phyloP scores from a whole-genome alignment of 1,139 yeast genomes.

The Candida albicans region DNA sequence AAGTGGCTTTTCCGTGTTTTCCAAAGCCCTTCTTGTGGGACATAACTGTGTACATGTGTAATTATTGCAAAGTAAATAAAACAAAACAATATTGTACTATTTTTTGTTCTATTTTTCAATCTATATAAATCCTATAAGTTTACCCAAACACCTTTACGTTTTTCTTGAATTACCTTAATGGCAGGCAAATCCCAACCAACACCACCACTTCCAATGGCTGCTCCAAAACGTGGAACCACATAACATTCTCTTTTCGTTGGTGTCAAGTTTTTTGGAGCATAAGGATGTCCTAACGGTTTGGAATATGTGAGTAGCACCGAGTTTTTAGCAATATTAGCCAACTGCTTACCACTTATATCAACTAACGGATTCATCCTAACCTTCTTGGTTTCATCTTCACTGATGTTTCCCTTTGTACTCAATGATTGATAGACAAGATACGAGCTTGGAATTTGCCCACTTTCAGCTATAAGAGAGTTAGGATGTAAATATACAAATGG shows the following conservation, averaged over 20 bases:
- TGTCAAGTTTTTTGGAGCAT: slow-evolving; percentile 70
- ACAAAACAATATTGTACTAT: too few species aligned
- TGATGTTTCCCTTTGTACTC: slow-evolving; percentile 45
- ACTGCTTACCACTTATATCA: slow-evolving; percentile 71
- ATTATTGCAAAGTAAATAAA: too few species aligned
- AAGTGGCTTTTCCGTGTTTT: too few species aligned
- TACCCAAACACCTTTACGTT: slow-evolving; percentile 62
- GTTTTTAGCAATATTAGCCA: slow-evolving; percentile 73
- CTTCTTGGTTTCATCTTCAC: slow-evolving; percentile 34
- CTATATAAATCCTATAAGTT: slow-evolving; percentile 22
- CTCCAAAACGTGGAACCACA: slow-evolving; percentile 90
- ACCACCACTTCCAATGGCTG: slow-evolving; percentile 78
- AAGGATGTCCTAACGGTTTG: slow-evolving; percentile 88
- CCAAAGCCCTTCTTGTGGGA: too few species aligned
- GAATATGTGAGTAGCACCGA: slow-evolving; percentile 80
- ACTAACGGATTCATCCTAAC: slow-evolving; percentile 76
- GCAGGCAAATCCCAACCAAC: slow-evolving; percentile 94
- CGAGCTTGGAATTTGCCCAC: slow-evolving; percentile 71
- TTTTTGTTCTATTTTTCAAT: too few species aligned
- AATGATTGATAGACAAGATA: slow-evolving; percentile 71
- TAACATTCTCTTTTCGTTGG: slow-evolving; percentile 78
- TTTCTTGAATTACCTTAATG: slow-evolving; percentile 70
- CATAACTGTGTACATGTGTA: too few species aligned
- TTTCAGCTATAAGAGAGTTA: slow-evolving; percentile 53
- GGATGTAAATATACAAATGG: slow-evolving; percentile 77